Percentiles rank a stretch among this genome's conserved stretches.
Conservation (phyloP, 805 yeast genomes). For the Hanseniaspora vineae region DNA sequence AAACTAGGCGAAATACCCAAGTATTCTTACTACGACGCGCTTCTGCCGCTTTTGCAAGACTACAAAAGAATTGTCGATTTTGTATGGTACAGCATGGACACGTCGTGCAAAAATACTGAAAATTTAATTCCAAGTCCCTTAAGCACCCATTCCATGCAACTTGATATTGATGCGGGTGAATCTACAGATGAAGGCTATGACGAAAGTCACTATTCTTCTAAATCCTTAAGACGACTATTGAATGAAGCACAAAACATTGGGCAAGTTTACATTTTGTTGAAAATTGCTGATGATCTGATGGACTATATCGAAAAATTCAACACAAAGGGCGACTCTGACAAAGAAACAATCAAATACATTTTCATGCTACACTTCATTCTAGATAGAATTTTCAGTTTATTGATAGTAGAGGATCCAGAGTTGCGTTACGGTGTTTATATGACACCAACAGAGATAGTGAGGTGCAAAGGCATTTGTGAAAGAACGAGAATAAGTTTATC, state of each 20-base stretch:
- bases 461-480: constrained; percentile 40
- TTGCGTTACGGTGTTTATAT: constrained; percentile 16
- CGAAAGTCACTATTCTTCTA: neutral
- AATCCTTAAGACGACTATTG: neutral
- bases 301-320: constrained; percentile 42
- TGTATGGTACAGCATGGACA: constrained; percentile 48
- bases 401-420: neutral
- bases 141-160: constrained; percentile 4
- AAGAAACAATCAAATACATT: constrained; percentile 25
- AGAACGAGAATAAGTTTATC: constrained; percentile 34
- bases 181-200: constrained; percentile 3
- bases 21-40: constrained; percentile 15
- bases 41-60: constrained; percentile 30
- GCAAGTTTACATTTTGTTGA: constrained; percentile 48
- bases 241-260: constrained; percentile 31
- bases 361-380: constrained; percentile 27
- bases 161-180: neutral
- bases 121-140: constrained; percentile 5
- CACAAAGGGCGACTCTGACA: constrained; percentile 13
- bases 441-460: constrained; percentile 36
- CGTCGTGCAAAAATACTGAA: constrained; percentile 18
- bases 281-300: constrained; percentile 52
- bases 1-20: constrained; percentile 12
- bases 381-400: constrained; percentile 26
- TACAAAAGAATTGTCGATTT: constrained; percentile 37